Percentiles rank a stretch among this genome's conserved stretches.
phyloP scores from a whole-genome alignment of 257 asterid genomes.

The Nicotiana sylvestris region DNA sequence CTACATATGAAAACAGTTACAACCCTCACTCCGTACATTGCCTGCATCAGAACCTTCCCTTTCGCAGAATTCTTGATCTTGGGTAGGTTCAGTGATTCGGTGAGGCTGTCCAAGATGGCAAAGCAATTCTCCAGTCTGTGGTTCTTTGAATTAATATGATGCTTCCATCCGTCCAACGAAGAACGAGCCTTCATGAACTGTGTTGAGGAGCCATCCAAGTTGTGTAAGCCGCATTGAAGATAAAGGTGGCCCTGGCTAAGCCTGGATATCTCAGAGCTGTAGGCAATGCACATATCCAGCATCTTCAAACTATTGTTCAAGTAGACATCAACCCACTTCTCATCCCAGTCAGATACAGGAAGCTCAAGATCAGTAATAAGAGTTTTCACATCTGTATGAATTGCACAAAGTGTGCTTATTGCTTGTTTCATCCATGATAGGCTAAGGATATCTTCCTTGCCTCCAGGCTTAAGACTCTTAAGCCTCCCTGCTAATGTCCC shows the following conservation, averaged over 20 bases:
- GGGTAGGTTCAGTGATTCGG: constrained; percentile 59
- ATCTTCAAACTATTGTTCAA: constrained; percentile 67
- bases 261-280: constrained; percentile 74
- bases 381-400: constrained; percentile 63
- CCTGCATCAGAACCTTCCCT: constrained; percentile 80
- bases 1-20: constrained; percentile 63
- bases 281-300: constrained; percentile 73
- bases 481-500: constrained; percentile 55
- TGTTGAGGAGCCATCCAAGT: constrained; percentile 36
- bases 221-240: constrained; percentile 51
- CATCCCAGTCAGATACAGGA: constrained; percentile 80
- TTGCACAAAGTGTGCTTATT: constrained; percentile 55
- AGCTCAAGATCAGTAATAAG: constrained; percentile 67
- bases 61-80: constrained; percentile 77
- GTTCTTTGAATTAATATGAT: constrained; percentile 55
- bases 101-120: constrained; percentile 49
- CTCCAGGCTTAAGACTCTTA: constrained; percentile 52
- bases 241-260: constrained; percentile 76
- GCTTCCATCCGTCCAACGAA: constrained; percentile 72
- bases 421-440: constrained; percentile 74
- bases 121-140: constrained; percentile 62
- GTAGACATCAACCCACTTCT: constrained; percentile 78
- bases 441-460: constrained; percentile 51
- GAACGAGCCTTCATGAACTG: constrained; percentile 52
- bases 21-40: constrained; percentile 73